phyloP scores from a whole-genome alignment of 129 eudicot species.

The Pulicaria dysenterica region DNA sequence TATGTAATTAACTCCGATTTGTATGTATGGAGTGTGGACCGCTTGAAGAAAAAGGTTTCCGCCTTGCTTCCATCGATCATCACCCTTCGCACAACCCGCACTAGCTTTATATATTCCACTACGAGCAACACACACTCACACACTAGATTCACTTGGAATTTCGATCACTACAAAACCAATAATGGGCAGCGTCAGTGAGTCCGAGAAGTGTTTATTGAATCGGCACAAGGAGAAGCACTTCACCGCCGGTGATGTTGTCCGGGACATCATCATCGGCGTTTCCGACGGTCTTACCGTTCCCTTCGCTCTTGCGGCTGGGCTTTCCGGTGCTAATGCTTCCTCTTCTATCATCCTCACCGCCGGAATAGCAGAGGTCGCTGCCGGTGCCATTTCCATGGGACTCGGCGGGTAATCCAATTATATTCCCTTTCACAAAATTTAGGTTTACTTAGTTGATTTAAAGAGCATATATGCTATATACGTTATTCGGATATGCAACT shows the following conservation, averaged over 20 bases:
- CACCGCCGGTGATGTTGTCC: conserved; percentile 94
- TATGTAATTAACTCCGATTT: too few relatives aligned
- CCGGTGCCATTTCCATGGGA: conserved; percentile 98
- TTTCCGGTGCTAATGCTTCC: conserved; percentile 94
- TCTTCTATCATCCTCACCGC: conserved; percentile 87
- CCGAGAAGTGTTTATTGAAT: conserved; percentile 48
- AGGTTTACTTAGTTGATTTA: conserved; percentile 14
- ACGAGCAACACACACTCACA: conserved; percentile 14
- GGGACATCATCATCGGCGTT: conserved; percentile 93
- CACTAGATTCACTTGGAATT: conserved; percentile 15
- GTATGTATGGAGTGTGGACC: conserved; percentile 19
- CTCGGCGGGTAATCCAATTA: conserved; percentile 77
- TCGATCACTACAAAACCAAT: conserved; percentile 3
- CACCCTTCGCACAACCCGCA: conserved; percentile 29
- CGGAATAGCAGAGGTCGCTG: conserved; percentile 95
- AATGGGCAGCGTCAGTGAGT: conserved; percentile 37
- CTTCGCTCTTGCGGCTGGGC: conserved; percentile 93
- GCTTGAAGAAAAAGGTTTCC: conserved; percentile 2
- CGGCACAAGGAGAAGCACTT: conserved; percentile 86
- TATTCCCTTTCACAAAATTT: not conserved
- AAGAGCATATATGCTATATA: not conserved
- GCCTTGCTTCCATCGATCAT: conserved; percentile 9
- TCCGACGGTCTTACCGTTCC: conserved; percentile 99
- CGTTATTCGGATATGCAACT: not conserved
- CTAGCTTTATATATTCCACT: conserved; percentile 30